Base-by-base conservation (phyloP, 1,284 basidiomycete genomes). In the Leccinum insolens region DNA sequence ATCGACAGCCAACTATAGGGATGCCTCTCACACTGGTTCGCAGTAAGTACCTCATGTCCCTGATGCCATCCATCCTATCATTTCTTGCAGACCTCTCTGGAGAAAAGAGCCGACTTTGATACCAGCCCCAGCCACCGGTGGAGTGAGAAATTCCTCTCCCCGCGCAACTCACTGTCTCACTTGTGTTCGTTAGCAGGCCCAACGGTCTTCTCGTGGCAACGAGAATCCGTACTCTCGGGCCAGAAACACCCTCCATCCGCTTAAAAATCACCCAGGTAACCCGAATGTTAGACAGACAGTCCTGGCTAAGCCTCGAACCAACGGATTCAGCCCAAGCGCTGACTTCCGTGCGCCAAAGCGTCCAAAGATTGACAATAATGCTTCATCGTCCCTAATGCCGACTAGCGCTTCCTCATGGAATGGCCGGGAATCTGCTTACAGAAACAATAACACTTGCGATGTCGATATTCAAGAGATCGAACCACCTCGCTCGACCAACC, bases 21-120 rank as follows among this genome's bases (percentile, higher is more conserved):
- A 79, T 57, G 79, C 79, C 58, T 81, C 80, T 14, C 67, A 59
- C 62, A 22, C 61, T 44, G 41, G 15, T 37, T 67, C 69, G 7
- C n/a, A 37, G 78, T 74, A 65, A 69, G 77, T 69, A 6, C 20
- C 41, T 64, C 22, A 28, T 39, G 41, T 49, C 12, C 31, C 63
- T 65, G 58, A 28, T 28, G 28, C 28, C 28, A 31, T 31, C 28
- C 28, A 31, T 63, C 20, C 49, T 20, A 44, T 67, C 62, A 74
- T 61, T 46, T 63, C 52, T 64, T 65, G 59, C 44, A 73, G 66
- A 65, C 1, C 2, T 6, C 4, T 0, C 11, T 80, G 79, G 76
- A 75, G 2, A 62, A 39, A 77, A 0, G 7, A 44, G 14, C 74
- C 77, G 20, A 78, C 77, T 12, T 7, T 5, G 55, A 78, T 78